Conservation (phyloP, 1,139 yeast species). For the Groenewaldozyma auringiensis region DNA sequence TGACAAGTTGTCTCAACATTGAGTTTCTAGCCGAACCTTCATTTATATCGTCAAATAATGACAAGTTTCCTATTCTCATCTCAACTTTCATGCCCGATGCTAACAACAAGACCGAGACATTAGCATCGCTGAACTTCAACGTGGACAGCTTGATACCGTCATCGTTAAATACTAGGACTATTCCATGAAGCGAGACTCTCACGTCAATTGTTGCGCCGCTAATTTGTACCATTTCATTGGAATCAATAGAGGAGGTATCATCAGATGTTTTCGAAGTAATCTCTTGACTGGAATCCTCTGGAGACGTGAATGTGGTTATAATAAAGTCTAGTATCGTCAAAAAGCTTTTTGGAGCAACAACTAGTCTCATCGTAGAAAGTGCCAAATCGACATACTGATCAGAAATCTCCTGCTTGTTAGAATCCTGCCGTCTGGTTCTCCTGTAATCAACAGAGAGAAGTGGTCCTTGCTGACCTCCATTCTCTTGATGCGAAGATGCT, state of each 20-base stretch:
- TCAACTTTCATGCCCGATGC: constrained; percentile 73
- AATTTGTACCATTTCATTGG: constrained; percentile 1
- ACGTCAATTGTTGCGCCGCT: constrained; percentile 70
- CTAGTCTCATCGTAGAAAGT: constrained; percentile 72
- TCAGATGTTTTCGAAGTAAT: constrained; percentile 6
- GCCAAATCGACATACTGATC: constrained; percentile 73
- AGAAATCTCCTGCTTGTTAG: constrained; percentile 41
- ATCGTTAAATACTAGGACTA: constrained; percentile 70
- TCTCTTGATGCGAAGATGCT: constrained; percentile 45
- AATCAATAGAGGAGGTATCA: constrained; percentile 1
- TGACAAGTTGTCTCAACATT: constrained; percentile 54
- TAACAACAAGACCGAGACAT: constrained; percentile 53
- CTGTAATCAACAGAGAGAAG: not conserved
- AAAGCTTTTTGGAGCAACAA: constrained; percentile 68
- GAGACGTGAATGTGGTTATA: constrained; percentile 77
- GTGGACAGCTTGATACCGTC: constrained; percentile 81
- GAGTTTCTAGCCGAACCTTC: constrained; percentile 57
- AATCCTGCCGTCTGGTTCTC: not conserved
- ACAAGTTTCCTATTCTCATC: constrained; percentile 74
- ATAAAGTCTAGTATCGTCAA: constrained; percentile 74
- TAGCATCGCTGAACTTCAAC: constrained; percentile 65
- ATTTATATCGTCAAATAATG: constrained; percentile 68
- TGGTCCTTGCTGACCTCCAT: constrained; percentile 4
- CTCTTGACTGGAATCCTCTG: constrained; percentile 33
- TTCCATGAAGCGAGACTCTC: constrained; percentile 60